phyloP scores from a whole-genome alignment of 352 stramenopile genomes.

The Globisporangium cederbergense region DNA sequence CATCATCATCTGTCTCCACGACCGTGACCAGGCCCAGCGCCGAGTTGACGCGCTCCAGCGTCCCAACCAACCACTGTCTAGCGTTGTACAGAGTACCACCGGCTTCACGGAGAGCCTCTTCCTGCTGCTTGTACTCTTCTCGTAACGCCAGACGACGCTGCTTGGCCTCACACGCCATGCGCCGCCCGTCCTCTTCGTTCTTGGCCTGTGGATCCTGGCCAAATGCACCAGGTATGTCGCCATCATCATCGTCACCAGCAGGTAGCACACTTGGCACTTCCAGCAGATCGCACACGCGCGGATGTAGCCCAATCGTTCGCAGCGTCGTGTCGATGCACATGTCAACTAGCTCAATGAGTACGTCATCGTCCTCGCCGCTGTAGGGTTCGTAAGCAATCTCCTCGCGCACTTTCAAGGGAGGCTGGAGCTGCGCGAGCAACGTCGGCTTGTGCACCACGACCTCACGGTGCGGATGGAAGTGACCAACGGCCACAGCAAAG shows the following conservation, averaged over 20 bases:
- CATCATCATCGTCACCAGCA: conserved; percentile 1
- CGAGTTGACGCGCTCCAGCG: conserved; percentile 25
- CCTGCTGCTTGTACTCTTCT: conserved; percentile 25
- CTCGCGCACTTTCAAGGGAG: conserved; percentile 19
- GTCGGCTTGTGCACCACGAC: conserved; percentile 43
- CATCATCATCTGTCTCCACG: conserved; percentile 44
- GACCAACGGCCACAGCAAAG: conserved; percentile 53
- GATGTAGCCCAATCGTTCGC: conserved; percentile 37
- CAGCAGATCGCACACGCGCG: conserved; percentile 38
- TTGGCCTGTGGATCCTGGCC: conserved; percentile 20
- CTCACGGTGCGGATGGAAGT: conserved; percentile 49
- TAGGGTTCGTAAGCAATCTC: conserved; percentile 55
- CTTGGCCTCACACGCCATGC: conserved; percentile 63
- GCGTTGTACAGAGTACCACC: conserved; percentile 15
- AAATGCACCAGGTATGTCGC: not conserved
- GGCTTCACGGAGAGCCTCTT: conserved; percentile 19
- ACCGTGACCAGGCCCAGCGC: conserved; percentile 37
- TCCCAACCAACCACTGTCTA: conserved; percentile 7
- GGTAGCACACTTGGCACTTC: conserved; percentile 38
- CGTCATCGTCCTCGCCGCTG: conserved; percentile 33
- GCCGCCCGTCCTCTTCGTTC: conserved; percentile 58
- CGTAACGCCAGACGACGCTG: conserved; percentile 35
- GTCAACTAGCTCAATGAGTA: conserved; percentile 47
- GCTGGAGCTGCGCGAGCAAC: conserved; percentile 23
- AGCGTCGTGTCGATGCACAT: conserved; percentile 62